Base-by-base conservation (phyloP, 306 rosid genomes). In the Mimosa bimucronata region DNA sequence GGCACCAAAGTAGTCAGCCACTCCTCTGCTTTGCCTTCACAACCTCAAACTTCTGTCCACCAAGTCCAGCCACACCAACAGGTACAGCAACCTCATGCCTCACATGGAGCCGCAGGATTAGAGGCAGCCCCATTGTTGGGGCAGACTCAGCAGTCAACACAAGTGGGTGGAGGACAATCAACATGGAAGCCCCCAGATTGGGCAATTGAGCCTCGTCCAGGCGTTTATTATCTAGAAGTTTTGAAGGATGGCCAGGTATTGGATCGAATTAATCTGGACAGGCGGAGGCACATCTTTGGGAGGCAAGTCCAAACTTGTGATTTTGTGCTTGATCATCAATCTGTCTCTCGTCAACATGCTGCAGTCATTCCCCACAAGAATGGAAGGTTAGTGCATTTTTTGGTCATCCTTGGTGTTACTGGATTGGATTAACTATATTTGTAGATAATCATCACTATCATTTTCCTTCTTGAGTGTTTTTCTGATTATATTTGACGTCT, bases 261-360 rank as follows among this genome's bases (percentile, higher is more conserved):
- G 2, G 99, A 95, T 78, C 87, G 78, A 77, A 93, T 95, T 79
- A 87, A 80, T 86, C 82, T 93, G 46, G 98, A 90, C 73, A 84
- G 85, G 71, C 85, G 97, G 74, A 88, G 96, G 78, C 84, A 82
- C 58, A 75, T 95, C 64, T 95, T 93, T 41, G 99, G 99, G 84
- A 91, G 99, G 86, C 99, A 93, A 82, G 55, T 84, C 75, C 94
- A 83, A 28, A 86, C 97, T 16, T 93, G 98, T 52, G 97, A 95
- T 85, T 89, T 78, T 79, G 99, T 95, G 78, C 99, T 95, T 42
- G 99, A 93, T 86, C 99, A 95, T 77, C 97, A 88, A 71, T 95
- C 99, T 11, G 99, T 95, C 77, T 95, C 99, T 9, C 98, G 99
- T 74, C 99, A 95, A 75, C 99, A 93, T 83, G 99, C 99, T 78